A percentile compares a stretch with the other conserved stretches of the same genome.
These are phyloP conservation scores for Craterostigma plantagineum DNA, from an alignment of 257 asterid species.

Conservation along the genomic window DNA sequence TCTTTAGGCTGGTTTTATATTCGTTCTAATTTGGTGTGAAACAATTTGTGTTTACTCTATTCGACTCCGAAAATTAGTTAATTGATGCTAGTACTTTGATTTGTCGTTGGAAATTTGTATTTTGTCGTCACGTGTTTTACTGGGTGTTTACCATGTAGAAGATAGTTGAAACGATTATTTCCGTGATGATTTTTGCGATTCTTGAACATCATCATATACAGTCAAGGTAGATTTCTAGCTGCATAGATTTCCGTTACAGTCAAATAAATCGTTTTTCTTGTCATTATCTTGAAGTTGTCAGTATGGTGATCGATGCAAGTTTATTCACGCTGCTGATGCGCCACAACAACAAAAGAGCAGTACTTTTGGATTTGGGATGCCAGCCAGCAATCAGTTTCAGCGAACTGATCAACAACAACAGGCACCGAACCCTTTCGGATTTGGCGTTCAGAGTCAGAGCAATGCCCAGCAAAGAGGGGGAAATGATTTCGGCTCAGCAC, in stretches of 20 bases:
- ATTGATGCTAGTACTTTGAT: too few relatives aligned
- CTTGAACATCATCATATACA: neutral
- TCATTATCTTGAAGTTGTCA: constrained; percentile 54
- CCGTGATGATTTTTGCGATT: neutral
- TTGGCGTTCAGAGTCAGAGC: constrained; percentile 51
- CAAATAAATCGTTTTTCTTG: constrained; percentile 12
- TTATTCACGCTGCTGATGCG: constrained; percentile 43
- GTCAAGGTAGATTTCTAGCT: neutral
- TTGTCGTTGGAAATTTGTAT: too few relatives aligned
- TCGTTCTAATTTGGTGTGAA: neutral
- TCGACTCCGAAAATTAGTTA: too few relatives aligned
- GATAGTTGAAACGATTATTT: too few relatives aligned
- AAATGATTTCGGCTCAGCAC: constrained; percentile 32
- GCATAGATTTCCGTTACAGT: neutral
- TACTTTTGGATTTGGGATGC: constrained; percentile 61
- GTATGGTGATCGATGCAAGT: constrained; percentile 59
- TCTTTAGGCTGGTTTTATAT: neutral
- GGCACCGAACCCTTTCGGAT: constrained; percentile 59
- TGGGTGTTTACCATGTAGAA: too few relatives aligned
- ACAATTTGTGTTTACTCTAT: neutral
- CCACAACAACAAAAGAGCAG: constrained; percentile 38
- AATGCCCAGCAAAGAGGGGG: constrained; percentile 37
- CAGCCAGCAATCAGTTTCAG: constrained; percentile 27
- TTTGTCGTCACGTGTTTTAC: too few relatives aligned
- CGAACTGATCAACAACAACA: constrained; percentile 32